Percentiles rank a stretch among this genome's conserved stretches.
Conservation (phyloP, 2,329 filamentous ascomycete species). For the Colletotrichum sublineola region DNA sequence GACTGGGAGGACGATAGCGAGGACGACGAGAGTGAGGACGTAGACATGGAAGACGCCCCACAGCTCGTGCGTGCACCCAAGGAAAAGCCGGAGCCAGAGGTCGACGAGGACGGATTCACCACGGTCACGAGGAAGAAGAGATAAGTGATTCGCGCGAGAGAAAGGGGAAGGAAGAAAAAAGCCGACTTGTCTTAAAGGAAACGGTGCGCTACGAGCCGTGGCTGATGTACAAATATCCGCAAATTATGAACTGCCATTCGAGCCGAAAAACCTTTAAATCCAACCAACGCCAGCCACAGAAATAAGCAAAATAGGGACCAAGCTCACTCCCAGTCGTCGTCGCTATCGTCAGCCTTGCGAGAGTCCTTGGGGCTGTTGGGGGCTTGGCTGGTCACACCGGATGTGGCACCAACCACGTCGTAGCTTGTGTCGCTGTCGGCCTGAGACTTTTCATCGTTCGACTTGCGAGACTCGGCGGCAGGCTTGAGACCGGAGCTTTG, state of each 20-base stretch:
- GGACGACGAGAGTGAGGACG: conserved; percentile 67
- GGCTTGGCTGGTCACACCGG: conserved; percentile 82
- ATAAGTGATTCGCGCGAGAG: conserved; percentile 51
- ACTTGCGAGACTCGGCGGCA: conserved; percentile 73
- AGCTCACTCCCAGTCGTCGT: conserved; percentile 81
- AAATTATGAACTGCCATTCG: conserved; percentile 64
- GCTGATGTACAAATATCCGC: conserved; percentile 83
- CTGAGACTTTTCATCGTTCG: conserved; percentile 90
- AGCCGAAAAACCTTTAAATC: conserved; percentile 41
- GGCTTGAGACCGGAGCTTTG: conserved; percentile 66
- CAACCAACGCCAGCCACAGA: conserved; percentile 41
- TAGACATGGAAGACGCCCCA: conserved; percentile 79
- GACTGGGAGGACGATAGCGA: conserved; percentile 74
- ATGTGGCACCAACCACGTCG: conserved; percentile 86
- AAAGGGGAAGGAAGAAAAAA: background rate
- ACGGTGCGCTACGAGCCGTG: conserved; percentile 49
- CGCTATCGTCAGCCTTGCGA: conserved; percentile 64
- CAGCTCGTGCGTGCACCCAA: conserved; percentile 67
- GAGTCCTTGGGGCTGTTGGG: conserved; percentile 74
- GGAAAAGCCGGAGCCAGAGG: conserved; percentile 76
- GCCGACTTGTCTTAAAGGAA: conserved; percentile 29
- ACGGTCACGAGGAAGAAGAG: conserved; percentile 79
- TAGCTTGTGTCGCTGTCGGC: conserved; percentile 96
- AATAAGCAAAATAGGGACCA: conserved; percentile 22
- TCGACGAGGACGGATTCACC: conserved; percentile 87